Base-by-base conservation (phyloP, 78 protist species). In the Fonticula alba region DNA sequence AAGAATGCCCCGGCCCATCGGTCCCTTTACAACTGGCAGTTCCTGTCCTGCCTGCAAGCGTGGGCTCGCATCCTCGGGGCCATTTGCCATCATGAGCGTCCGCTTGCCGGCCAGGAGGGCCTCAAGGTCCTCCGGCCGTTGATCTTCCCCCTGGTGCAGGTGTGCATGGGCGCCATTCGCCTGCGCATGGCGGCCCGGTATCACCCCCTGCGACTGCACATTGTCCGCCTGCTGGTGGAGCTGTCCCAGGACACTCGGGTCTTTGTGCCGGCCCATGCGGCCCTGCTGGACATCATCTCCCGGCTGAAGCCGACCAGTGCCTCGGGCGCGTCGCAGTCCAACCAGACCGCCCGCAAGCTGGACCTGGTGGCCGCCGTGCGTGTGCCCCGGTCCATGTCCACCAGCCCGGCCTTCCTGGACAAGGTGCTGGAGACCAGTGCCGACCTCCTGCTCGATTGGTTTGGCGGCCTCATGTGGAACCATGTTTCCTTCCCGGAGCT, bases 21-120 rank as follows among this genome's bases (percentile, higher is more conserved):
- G 29, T 61, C 58, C 5, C 79, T 88, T 49, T 85, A 82, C 88
- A 83, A 74, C 72, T 89, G 93, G 95, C 87, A 69, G 73, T 83
- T 46, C 55, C 33, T 88, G 40, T 79, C 75, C 67, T 41, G 79
- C 37, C 47, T 88, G 17, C 37, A 77, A 26, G 66, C 66, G 32
- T 88, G 94, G 94, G 80, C 62, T 41, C 68, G 51, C 14, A 53
- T 79, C 13, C 46, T 83, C 26, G 3, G 70, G 11, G 47, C 73
- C n/a, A 60, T 81, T 71, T 38, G 66, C 82, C 35, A 32, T 43
- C 0, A 59, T 54, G 68, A 4, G 27, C 43, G 59, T 7, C 10
- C 51, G 20, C 29, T 2, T 13, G 58, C 3, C 11, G 36, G 7
- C 22, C 11, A 9, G 13, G 50, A 17, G 27, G 1, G 35, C 22